Base-by-base conservation (phyloP, 192 early-diverging fungal genomes). In the Diversispora epigaea region DNA sequence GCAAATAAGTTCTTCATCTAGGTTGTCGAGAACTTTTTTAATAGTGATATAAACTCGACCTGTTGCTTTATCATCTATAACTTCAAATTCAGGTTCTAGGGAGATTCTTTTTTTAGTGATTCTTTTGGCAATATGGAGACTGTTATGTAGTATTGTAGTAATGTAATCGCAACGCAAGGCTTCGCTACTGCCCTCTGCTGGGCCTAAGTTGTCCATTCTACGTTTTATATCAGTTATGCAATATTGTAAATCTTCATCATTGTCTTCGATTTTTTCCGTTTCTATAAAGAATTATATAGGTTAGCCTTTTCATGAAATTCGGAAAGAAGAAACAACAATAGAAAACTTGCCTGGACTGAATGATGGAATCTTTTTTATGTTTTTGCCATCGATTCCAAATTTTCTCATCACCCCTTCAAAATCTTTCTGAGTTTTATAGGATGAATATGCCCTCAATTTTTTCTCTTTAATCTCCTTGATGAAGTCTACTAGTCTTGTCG, bases 1-100 rank as follows among this genome's bases (percentile, higher is more conserved):
- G 25, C 66, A 68, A 46, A 68, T 68, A 68, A 68, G 44, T 68
- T 68, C 66, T 19, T n/a, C n/a, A n/a, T 52, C 46, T 25, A 68
- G 45, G 5, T n/a, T n/a, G n/a, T n/a, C n/a, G n/a, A n/a, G n/a
- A n/a, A n/a, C n/a, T n/a, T 19, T 21, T n/a, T 68, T 68, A 46
- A 68, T 52, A 9, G 66, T 11, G 21, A 49, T 46, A 17, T 67
- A 40, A n/a, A 67, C 65, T 49, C 65, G 4, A 46, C 44, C 65
- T 4, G 65, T 67, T 6, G 6, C 17, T 67, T 67, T 44, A 15
- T 67, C 65, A 67, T 44, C 65, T 22, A 46, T 17, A 32, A 68
- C 66, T 68, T 68, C 66, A 12, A 68, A n/a, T 19, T 68, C 15
- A 25, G 66, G 45, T n/a, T n/a, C n/a, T n/a, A n/a, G n/a, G n/a